Percentiles rank a stretch among this genome's conserved stretches.
Evolutionary conservation across 345 rosid species (phyloP).

Genomic region (Cardamine chenopodiifolia): DNA sequence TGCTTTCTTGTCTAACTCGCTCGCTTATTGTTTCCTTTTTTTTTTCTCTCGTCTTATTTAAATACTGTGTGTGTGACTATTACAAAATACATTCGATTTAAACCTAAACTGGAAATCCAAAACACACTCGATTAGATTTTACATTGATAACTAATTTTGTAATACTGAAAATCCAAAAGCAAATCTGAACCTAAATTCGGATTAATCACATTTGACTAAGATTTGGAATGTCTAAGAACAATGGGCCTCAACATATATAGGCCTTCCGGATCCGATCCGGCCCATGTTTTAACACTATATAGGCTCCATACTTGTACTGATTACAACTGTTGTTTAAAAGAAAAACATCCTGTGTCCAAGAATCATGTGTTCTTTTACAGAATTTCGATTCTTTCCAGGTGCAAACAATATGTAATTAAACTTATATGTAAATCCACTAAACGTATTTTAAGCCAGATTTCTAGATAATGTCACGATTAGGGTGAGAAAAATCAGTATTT

Average conservation of each 20-base stretch:
- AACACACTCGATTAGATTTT: not conserved
- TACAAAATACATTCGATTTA: not conserved
- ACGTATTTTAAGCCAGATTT: not conserved
- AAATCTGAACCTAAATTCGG: not conserved
- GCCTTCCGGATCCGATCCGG: not conserved
- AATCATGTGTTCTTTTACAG: slow-evolving; percentile 1
- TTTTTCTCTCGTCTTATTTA: not conserved
- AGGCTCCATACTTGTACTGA: not conserved
- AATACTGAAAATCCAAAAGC: not conserved
- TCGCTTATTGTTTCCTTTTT: slow-evolving; percentile 25
- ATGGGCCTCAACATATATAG: slow-evolving; percentile 24
- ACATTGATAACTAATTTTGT: not conserved
- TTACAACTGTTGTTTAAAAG: not conserved
- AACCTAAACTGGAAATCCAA: not conserved
- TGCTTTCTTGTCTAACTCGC: slow-evolving; percentile 35
- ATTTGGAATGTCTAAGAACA: not conserved
- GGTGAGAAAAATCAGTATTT: slow-evolving; percentile 36
- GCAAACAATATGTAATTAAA: not conserved
- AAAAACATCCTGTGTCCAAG: slow-evolving; percentile 3
- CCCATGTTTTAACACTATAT: slow-evolving; percentile 2
- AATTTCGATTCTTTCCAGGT: no score
- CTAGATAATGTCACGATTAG: not conserved
- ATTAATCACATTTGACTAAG: not conserved
- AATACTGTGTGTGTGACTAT: not conserved
- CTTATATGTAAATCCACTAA: not conserved